Evolutionary conservation across 306 rosid genomes (phyloP), one percentile per base, ranked within the genome.

Genomic region (Glycine latifolia): DNA sequence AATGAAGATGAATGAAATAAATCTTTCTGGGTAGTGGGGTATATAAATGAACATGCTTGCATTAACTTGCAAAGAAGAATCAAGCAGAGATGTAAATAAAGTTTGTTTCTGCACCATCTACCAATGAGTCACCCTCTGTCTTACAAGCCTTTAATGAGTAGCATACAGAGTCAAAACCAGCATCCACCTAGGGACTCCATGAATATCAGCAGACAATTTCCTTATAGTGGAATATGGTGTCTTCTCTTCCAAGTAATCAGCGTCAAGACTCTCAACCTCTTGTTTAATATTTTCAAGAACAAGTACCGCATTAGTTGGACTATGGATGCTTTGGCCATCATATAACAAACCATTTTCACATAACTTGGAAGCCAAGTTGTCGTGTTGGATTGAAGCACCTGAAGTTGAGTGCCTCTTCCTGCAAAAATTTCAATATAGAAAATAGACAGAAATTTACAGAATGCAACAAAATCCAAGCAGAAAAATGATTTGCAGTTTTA

Each of bases 301-400:
- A 63, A 95, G 98, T 68, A 96, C 96, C 0, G 98, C 94, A 87
- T 93, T 95, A 17, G 94, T 84, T 52, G 97, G 97, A 90, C 94
- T 90, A 81, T 91, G 98, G 88, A 95, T 87, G 84, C 47, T 87
- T 74, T 88, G 91, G 8, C 92, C 97, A 39, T 93, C 99, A 49
- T 90, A 90, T 2, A 89, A 77, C 61, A 91, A 79, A 74, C 93
- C 81, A 44, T 92, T 72, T 66, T 88, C 89, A 81, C 92, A 78
- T 41, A 86, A 73, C 67, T 88, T 90, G 8, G 97, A 89, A 59
- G 90, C 84, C 35, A 97, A 88, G 66, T 59, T 77, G 35, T 86
- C 93, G 10, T 35, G 87, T 48, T 55, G 82, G 13, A 93, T 86
- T 26, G 92, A 85, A 10, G 88, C 15, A 72, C 87, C 82, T 16